A percentile compares a stretch with the other conserved stretches of the same genome.
Evolutionary conservation across 108 stramenopile genomes (phyloP).

Genomic region (Skeletonema potamos): DNA sequence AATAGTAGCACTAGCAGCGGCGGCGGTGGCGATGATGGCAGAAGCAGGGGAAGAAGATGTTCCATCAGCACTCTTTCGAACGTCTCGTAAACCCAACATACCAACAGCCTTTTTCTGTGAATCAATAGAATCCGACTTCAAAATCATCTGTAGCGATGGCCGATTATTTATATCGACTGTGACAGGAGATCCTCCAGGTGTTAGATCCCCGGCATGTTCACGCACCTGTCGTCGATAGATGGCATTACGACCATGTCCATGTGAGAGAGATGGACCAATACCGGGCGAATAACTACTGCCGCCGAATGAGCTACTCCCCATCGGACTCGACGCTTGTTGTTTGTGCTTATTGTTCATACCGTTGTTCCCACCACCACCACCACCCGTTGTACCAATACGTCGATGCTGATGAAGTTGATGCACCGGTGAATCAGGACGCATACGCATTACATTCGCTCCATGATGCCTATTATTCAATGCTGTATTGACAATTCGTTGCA

Average conservation of each 20-base stretch:
- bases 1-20: no score
- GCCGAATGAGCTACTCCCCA: conserved; percentile 25
- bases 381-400: not conserved
- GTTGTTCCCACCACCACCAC: not conserved
- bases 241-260: conserved; percentile 57
- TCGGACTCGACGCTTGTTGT: conserved; percentile 30
- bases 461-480: conserved; percentile 8
- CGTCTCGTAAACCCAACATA: conserved; percentile 1
- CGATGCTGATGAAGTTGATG: not conserved
- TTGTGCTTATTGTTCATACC: not conserved
- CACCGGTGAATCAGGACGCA: not conserved
- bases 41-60: not conserved
- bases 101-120: conserved; percentile 2
- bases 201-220: not conserved
- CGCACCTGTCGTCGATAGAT: conserved; percentile 46
- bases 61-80: not conserved
- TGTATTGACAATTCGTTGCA: conserved; percentile 58
- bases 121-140: not conserved
- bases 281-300: conserved; percentile 19
- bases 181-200: conserved; percentile 41
- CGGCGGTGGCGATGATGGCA: not conserved
- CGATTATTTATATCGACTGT: conserved; percentile 2
- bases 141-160: not conserved
- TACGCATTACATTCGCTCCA: conserved; percentile 9
- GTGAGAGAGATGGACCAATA: conserved; percentile 43